These are phyloP conservation scores for Neofusicoccum sp. DNA, from an alignment of 2,329 filamentous ascomycete genomes.

Conservation along the genomic window DNA sequence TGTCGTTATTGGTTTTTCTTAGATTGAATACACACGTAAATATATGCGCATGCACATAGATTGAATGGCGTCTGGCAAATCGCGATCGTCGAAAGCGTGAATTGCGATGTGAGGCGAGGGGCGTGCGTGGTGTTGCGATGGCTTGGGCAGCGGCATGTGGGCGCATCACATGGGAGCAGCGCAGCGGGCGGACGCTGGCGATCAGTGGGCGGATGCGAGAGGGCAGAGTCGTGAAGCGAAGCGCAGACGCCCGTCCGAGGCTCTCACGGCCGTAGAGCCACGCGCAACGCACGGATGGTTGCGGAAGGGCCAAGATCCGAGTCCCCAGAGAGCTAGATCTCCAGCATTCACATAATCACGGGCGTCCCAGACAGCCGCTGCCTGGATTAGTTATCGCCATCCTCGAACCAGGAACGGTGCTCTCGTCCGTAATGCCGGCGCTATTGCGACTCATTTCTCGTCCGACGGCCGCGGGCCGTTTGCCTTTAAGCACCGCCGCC, in stretches of 20 bases:
- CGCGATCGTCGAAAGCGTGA: too few relatives aligned
- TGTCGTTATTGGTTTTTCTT: background rate
- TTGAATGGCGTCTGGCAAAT: background rate
- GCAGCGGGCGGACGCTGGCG: background rate
- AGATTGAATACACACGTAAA: background rate
- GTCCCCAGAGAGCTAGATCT: constrained; percentile 1
- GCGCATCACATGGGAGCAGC: background rate
- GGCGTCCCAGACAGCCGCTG: background rate
- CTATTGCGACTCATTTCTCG: constrained; percentile 11
- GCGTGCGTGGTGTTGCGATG: constrained; percentile 1
- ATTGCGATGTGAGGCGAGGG: background rate
- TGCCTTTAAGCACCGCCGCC: background rate
- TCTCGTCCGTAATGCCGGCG: background rate
- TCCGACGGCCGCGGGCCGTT: constrained; percentile 4
- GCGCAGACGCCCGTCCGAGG: background rate
- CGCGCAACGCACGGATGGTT: background rate
- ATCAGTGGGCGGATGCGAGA: background rate
- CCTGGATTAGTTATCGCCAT: constrained; percentile 9
- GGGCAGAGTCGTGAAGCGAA: background rate
- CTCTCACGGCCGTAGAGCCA: constrained; percentile 6
- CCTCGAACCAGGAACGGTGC: background rate
- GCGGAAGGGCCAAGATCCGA: constrained; percentile 8
- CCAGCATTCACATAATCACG: constrained; percentile 9
- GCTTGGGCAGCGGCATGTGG: background rate
- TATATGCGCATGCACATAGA: background rate